Base-by-base conservation (phyloP, 345 rosid species). In the Durio zibethinus region DNA sequence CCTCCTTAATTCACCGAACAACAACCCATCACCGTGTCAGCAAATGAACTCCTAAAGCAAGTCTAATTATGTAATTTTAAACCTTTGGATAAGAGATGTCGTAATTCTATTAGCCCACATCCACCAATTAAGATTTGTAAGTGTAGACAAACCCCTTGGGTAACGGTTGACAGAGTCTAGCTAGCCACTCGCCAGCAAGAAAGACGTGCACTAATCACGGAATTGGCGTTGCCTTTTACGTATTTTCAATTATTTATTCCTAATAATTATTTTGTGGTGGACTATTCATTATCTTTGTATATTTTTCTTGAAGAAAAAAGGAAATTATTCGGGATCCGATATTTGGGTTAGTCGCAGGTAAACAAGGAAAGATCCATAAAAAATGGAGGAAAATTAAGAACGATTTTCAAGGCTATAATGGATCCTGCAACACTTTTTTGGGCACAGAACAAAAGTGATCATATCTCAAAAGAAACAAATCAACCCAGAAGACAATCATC, bases 141-240 rank as follows among this genome's bases (percentile, higher is more conserved):
- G 5, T 15, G n/a, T n/a, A n/a, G n/a, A n/a, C n/a, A n/a, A 14
- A 3, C 16, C 14, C n/a, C n/a, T n/a, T n/a, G n/a, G 59, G 25
- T 54, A 7, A 6, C 2, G 38, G 36, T 29, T 29, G n/a, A 31
- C 36, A 7, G 12, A 21, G 61, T 56, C 61, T 56, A 21, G 61
- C 60, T 21, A 40, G 60, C 60, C 60, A 54, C 78, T 45, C 29
- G 57, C 74, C 69, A 40, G 60, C 76, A 69, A 35, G 35, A 33
- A 73, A 56, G 76, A 77, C 72, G 77, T 54, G 74, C 82, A 72
- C 69, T 77, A 70, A 78, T 87, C 85, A 82, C 88, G 90, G 81
- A 63, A 57, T 70, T 42, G 74, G 60, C 79, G 62, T 82, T 82
- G 53, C 73, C 29, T 63, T 31, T 74, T 53, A 53, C 72, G 80